A percentile compares a stretch with the other conserved stretches of the same genome.
These are phyloP conservation scores for Chaetoscypha palmicola DNA, from an alignment of 2,329 filamentous ascomycete species.

Conservation along the genomic window DNA sequence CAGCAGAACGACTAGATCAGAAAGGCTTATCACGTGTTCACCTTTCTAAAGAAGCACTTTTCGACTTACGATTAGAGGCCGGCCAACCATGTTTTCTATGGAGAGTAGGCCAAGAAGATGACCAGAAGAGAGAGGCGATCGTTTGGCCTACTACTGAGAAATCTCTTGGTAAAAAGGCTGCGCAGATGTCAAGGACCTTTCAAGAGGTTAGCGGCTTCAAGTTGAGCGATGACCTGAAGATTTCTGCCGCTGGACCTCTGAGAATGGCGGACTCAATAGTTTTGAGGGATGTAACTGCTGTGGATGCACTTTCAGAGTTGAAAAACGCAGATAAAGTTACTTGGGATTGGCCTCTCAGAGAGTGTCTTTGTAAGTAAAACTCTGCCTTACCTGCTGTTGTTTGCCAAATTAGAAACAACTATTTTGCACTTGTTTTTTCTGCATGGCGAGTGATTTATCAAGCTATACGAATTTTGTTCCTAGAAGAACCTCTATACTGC, in stretches of 20 bases:
- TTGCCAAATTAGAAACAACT: no score
- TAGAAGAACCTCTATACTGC: no score
- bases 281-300: conserved; percentile 49
- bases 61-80: conserved; percentile 46
- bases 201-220: conserved; percentile 67
- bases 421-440: no score
- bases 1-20: conserved; percentile 27
- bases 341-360: conserved; percentile 43
- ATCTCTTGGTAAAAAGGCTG: conserved; percentile 54
- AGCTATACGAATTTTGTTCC: no score
- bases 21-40: conserved; percentile 30
- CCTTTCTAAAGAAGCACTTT: conserved; percentile 37
- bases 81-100: conserved; percentile 52
- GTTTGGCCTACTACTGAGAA: conserved; percentile 56
- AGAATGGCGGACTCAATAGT: conserved; percentile 51
- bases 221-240: conserved; percentile 60
- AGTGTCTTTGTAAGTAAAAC: conserved; percentile 33
- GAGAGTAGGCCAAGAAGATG: conserved; percentile 29
- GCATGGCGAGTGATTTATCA: no score
- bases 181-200: conserved; percentile 67
- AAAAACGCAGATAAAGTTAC: conserved; percentile 32
- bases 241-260: conserved; percentile 46
- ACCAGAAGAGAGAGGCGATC: conserved; percentile 39
- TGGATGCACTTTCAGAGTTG: conserved; percentile 26
- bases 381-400: conserved; percentile 2